Evolutionary conservation across 1,139 yeast genomes (phyloP).

Genomic region (Suhomyces taliae): DNA sequence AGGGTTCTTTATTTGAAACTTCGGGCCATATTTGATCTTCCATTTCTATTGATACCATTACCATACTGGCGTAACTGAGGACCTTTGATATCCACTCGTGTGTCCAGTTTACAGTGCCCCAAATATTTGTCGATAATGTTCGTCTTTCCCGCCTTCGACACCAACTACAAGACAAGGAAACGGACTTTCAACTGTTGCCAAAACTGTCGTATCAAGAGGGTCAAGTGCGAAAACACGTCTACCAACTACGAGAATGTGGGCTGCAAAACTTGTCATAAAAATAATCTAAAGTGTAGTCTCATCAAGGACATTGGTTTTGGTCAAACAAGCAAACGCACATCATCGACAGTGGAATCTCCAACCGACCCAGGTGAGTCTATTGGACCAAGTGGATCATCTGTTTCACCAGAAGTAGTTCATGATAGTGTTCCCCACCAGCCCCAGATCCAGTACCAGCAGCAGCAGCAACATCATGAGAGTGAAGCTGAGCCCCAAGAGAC

Average conservation of each 20-base stretch:
- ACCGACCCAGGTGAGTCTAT: too few species aligned
- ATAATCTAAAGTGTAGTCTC: constrained; percentile 17
- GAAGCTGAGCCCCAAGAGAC: not conserved
- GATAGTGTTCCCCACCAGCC: too few species aligned
- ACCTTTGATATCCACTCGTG: too few species aligned
- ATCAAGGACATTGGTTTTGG: not conserved
- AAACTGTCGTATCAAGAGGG: constrained; percentile 46
- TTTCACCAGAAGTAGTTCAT: too few species aligned
- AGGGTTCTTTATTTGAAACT: too few species aligned
- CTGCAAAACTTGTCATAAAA: constrained; percentile 34
- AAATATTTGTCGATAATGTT: constrained; percentile 30
- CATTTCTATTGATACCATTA: not conserved
- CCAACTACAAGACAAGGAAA: constrained; percentile 52
- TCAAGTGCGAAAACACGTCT: constrained; percentile 37
- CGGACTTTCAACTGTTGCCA: constrained; percentile 55
- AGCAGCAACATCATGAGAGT: too few species aligned
- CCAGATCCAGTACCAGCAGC: too few species aligned
- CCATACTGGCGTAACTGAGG: too few species aligned
- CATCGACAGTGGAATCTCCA: constrained; percentile 3
- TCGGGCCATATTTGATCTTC: not conserved
- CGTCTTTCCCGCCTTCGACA: constrained; percentile 61
- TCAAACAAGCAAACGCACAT: not conserved
- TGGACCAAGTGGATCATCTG: too few species aligned
- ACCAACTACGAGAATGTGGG: constrained; percentile 36
- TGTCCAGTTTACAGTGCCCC: not conserved